Base-by-base conservation (phyloP, 106 monocot genomes). In the Acorus gramineus region DNA sequence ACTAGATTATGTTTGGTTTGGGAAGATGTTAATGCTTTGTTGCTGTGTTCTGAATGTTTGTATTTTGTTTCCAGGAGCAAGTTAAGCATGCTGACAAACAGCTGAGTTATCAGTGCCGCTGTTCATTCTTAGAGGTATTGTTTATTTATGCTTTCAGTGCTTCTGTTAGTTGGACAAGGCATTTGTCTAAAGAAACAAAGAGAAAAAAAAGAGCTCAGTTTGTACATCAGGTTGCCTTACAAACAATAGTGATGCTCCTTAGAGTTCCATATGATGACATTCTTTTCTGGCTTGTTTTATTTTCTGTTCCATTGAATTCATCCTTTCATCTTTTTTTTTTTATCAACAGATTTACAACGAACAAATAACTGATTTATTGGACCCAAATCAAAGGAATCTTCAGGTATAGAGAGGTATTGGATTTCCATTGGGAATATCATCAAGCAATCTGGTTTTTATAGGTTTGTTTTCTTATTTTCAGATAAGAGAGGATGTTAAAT, bases 301-400 rank as follows among this genome's bases (percentile, higher is more conserved):
- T 7, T 62, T 28, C 52, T 67, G 53, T n/a, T 44, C 14, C 60
- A 28, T 49, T 72, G 12, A 46, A 53, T 57, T 11, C 50, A 11
- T 50, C 8, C 3, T 47, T 63, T 2, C n/a, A 56, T 8, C 14
- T 44, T 52, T 7, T 7, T 42, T 71, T 14, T 10, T 76, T 60
- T 1, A 43, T 65, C n/a, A 64, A 60, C 73, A 99, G 98, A 99
- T 99, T 56, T 99, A 92, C 66, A 99, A 99, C 76, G 98, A 99
- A 66, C 98, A 99, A 80, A 92, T 99, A 43, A 99, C 89, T 45
- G 98, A 99, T 68, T 73, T 99, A 70, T 79, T 99, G 72, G 92
- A 89, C 14, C 83, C 89, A 56, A 73, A 52, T 7, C 89, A 81
- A 58, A 85, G 60, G 52, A 99, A 86, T 53, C 92, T 99, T 80